A percentile compares a stretch with the other conserved stretches of the same genome.
These are phyloP conservation scores for Tricharina praecox DNA, from an alignment of 495 filamentous ascomycete genomes.

Conservation along the genomic window DNA sequence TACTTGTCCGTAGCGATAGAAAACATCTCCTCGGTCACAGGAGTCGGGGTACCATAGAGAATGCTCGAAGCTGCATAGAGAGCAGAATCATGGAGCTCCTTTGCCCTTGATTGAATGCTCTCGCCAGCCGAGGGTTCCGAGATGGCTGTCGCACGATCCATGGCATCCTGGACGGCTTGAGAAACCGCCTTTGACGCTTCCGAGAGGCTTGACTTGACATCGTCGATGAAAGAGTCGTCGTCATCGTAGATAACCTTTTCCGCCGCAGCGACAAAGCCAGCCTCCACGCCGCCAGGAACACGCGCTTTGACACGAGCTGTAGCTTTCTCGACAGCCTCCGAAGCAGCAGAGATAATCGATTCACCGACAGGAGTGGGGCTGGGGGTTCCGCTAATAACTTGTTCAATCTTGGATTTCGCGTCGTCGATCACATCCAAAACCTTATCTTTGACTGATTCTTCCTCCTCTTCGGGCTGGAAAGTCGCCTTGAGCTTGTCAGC, in stretches of 20 bases:
- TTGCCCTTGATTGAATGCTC: slow-evolving; percentile 26
- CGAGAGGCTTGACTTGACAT: slow-evolving; percentile 13
- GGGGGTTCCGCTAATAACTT: slow-evolving; percentile 3
- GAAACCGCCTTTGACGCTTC: slow-evolving; percentile 26
- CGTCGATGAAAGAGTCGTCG: slow-evolving; percentile 18
- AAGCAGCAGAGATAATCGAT: slow-evolving; percentile 33
- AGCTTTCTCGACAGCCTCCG: slow-evolving; percentile 32
- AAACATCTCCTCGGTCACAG: slow-evolving; percentile 33
- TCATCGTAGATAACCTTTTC: slow-evolving; percentile 15
- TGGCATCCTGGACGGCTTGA: slow-evolving; percentile 22
- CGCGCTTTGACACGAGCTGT: slow-evolving; percentile 11
- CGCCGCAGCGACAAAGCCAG: slow-evolving; percentile 22
- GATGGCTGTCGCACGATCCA: slow-evolving; percentile 19
- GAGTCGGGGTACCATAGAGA: slow-evolving; percentile 43
- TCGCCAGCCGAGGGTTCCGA: slow-evolving; percentile 21
- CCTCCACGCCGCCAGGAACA: slow-evolving; percentile 25
- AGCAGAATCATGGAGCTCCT: slow-evolving; percentile 39
- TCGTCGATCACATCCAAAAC: neutral
- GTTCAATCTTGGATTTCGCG: neutral
- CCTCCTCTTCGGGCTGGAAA: slow-evolving; percentile 2
- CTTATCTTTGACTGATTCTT: slow-evolving; percentile 6
- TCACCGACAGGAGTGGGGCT: slow-evolving; percentile 31
- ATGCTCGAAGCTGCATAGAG: slow-evolving; percentile 32
- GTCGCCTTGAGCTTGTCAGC: slow-evolving; percentile 8
- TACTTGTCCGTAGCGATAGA: slow-evolving; percentile 42